A percentile compares a stretch with the other conserved stretches of the same genome.
phyloP scores from a whole-genome alignment of 2,329 filamentous ascomycete species.

The Fusarium austroafricanum region DNA sequence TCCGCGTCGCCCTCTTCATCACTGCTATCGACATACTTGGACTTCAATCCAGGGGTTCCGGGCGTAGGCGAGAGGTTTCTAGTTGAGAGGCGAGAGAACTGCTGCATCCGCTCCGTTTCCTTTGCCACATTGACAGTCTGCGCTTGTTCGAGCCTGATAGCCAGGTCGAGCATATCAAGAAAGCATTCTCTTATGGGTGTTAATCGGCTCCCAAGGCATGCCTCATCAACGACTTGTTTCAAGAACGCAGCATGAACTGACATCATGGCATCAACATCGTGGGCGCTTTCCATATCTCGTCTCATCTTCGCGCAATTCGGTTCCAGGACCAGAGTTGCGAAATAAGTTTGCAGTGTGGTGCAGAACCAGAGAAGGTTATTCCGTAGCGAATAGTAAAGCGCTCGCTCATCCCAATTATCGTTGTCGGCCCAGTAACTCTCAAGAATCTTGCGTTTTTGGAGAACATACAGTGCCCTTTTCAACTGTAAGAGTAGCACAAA shows the following conservation, averaged over 20 bases:
- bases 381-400: conserved; percentile 70
- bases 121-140: conserved; percentile 57
- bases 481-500: conserved; percentile 84
- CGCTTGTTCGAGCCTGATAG: conserved; percentile 74
- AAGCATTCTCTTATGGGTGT: conserved; percentile 78
- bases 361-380: conserved; percentile 82
- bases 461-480: conserved; percentile 74
- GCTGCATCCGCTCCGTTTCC: conserved; percentile 48
- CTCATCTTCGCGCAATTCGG: conserved; percentile 69
- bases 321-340: conserved; percentile 77
- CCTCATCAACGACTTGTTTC: conserved; percentile 71
- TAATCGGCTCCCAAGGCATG: conserved; percentile 76
- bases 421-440: conserved; percentile 54
- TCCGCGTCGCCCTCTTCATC: conserved; percentile 48
- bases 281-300: conserved; percentile 66
- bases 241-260: conserved; percentile 73
- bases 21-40: conserved; percentile 42
- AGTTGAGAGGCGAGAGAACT: conserved; percentile 49
- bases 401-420: conserved; percentile 56
- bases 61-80: conserved; percentile 32
- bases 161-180: conserved; percentile 80
- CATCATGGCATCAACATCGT: conserved; percentile 86
- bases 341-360: conserved; percentile 78
- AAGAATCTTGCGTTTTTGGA: conserved; percentile 67
- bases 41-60: conserved; percentile 36